Conservation (phyloP, 257 asterid species). For the Lycium ferocissimum region DNA sequence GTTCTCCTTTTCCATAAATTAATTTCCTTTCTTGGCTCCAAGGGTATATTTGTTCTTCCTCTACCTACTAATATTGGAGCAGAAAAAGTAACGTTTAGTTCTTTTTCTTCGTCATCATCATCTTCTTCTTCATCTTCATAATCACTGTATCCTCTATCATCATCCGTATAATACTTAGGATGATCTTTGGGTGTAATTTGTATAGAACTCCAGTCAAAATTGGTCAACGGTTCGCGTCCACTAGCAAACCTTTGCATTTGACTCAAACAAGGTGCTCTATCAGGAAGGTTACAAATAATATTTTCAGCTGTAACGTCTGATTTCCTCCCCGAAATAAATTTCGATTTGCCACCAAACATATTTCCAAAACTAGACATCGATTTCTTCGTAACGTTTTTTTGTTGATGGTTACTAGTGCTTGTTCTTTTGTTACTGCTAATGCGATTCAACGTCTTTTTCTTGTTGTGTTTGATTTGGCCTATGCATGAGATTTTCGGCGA, state of each 20-base stretch:
- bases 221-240: conserved; percentile 62
- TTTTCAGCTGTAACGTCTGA: conserved; percentile 39
- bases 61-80: conserved; percentile 52
- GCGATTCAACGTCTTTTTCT: conserved; percentile 16
- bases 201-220: conserved; percentile 65
- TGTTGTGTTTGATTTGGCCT: conserved; percentile 58
- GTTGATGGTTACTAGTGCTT: background rate
- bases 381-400: conserved; percentile 25
- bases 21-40: conserved; percentile 86
- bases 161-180: conserved; percentile 45
- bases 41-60: conserved; percentile 20
- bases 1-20: conserved; percentile 91
- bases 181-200: conserved; percentile 47
- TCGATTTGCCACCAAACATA: conserved; percentile 20
- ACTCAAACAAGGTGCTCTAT: conserved; percentile 45
- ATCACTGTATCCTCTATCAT: conserved; percentile 40
- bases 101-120: background rate
- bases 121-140: conserved; percentile 43
- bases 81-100: conserved; percentile 50
- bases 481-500: conserved; percentile 67
- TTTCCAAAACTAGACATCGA: background rate
- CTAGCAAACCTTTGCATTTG: conserved; percentile 75
- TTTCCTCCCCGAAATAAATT: conserved; percentile 34
- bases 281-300: conserved; percentile 21
- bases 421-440: background rate